phyloP scores from a whole-genome alignment of 192 early-diverging fungal species.

The Glomus cerebriforme region DNA sequence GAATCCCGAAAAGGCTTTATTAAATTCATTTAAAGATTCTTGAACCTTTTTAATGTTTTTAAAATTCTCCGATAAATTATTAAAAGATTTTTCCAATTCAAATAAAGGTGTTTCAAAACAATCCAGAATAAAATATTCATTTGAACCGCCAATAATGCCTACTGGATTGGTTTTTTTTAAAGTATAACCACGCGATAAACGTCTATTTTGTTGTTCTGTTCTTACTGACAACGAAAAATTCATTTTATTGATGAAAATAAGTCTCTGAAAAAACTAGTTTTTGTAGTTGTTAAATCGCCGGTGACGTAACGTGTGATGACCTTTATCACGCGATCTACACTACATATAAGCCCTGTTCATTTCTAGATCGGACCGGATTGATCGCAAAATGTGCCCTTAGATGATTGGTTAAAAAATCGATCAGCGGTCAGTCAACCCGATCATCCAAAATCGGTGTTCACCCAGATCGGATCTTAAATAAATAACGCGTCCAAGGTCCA shows the following conservation, averaged over 20 bases:
- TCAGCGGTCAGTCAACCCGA: no score
- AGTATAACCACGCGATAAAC: not conserved
- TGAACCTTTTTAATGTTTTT: slow-evolving; percentile 14
- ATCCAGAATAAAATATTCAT: slow-evolving; percentile 13
- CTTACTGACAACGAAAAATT: slow-evolving; percentile 6
- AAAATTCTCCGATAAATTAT: not conserved
- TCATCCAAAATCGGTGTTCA: no score
- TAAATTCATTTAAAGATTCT: slow-evolving; percentile 17
- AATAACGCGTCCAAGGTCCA: no score
- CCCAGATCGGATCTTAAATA: no score
- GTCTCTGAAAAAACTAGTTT: no score
- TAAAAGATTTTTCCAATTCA: slow-evolving; percentile 1
- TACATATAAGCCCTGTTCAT: no score
- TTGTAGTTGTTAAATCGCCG: no score
- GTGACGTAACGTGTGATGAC: no score
- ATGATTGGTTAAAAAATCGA: no score
- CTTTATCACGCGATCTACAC: no score
- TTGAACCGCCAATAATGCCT: not conserved
- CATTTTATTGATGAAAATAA: not conserved
- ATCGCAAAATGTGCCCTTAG: no score
- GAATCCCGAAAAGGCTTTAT: slow-evolving; percentile 24
- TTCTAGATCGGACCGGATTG: no score
- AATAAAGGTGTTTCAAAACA: slow-evolving; percentile 13
- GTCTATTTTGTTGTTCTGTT: slow-evolving; percentile 1
- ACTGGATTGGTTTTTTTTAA: not conserved